Conservation (phyloP, 495 filamentous ascomycete genomes). For the Aspergillus hancockii region DNA sequence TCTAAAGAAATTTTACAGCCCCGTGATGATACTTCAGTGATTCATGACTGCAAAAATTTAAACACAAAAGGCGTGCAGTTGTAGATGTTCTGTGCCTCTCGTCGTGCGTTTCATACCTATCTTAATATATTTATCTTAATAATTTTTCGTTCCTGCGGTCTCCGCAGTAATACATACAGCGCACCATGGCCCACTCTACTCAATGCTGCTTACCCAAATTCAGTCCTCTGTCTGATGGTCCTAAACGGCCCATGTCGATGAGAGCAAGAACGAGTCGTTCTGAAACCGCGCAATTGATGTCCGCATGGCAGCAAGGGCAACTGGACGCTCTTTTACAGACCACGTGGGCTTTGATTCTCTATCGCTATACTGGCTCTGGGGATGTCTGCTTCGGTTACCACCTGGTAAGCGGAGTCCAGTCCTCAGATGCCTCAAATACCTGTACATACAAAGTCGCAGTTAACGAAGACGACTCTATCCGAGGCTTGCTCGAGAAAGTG, state of each 20-base stretch:
- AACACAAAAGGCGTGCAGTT: constrained; percentile 10
- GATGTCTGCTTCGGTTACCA: constrained; percentile 59
- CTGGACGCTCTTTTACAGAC: constrained; percentile 44
- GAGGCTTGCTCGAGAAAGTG: constrained; percentile 34
- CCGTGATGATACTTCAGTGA: constrained; percentile 10
- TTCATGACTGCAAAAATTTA: constrained; percentile 18
- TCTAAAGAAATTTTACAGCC: constrained; percentile 3
- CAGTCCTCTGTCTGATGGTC: constrained; percentile 30
- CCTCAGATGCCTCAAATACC: constrained; percentile 18
- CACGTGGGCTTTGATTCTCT: constrained; percentile 56
- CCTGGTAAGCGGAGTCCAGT: constrained; percentile 24
- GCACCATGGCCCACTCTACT: constrained; percentile 38
- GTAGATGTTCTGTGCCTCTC: constrained; percentile 1
- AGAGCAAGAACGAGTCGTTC: constrained; percentile 34
- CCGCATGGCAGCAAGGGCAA: constrained; percentile 33
- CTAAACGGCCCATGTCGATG: constrained; percentile 40
- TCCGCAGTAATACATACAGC: constrained; percentile 13
- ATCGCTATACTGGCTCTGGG: constrained; percentile 54
- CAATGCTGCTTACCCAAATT: constrained; percentile 42
- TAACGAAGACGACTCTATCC: constrained; percentile 35
- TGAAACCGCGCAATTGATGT: constrained; percentile 37
- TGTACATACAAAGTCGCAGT: constrained; percentile 30
- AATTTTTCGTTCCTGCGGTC: background rate
- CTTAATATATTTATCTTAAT: constrained; percentile 3
- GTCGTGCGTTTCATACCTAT: constrained; percentile 1